Conservation (phyloP, 176 grass and related monocot species). For the Bolboschoenus planiculmis region DNA sequence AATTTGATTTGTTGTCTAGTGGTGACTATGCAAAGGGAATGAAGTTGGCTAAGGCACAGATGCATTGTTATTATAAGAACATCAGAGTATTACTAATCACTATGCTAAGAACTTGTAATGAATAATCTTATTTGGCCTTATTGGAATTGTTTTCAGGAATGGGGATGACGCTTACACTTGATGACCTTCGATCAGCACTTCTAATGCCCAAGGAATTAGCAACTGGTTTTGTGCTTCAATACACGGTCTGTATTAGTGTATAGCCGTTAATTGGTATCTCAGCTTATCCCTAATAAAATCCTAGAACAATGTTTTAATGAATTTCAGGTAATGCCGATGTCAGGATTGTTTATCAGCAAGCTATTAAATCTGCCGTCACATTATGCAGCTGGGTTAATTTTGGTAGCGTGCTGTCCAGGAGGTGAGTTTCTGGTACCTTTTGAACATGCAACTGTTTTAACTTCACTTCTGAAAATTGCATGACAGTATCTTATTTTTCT, state of each 20-base stretch:
- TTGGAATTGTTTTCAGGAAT: slow-evolving; percentile 38
- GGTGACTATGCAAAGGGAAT: too few relatives aligned
- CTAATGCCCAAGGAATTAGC: slow-evolving; percentile 86
- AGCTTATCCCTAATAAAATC: background rate
- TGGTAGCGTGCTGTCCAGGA: slow-evolving; percentile 83
- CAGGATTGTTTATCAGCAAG: slow-evolving; percentile 63
- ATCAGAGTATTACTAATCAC: too few relatives aligned
- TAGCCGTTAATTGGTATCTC: background rate
- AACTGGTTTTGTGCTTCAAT: slow-evolving; percentile 71
- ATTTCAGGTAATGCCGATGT: slow-evolving; percentile 84
- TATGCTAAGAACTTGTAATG: too few relatives aligned
- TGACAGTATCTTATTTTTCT: background rate
- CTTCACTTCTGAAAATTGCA: slow-evolving; percentile 25
- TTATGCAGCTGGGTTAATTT: slow-evolving; percentile 81
- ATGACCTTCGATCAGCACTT: slow-evolving; percentile 53
- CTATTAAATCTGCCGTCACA: slow-evolving; percentile 68
- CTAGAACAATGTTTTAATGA: slow-evolving; percentile 8
- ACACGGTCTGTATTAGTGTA: slow-evolving; percentile 40
- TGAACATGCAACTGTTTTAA: background rate
- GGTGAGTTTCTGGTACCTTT: slow-evolving; percentile 26
- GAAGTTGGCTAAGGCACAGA: too few relatives aligned
- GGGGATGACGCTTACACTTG: slow-evolving; percentile 87
- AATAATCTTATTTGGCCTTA: too few relatives aligned
- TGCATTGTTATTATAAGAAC: too few relatives aligned
- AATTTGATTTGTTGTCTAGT: too few relatives aligned